Base-by-base conservation (phyloP, 1,284 basidiomycete species). In the Thelephora terrestris region DNA sequence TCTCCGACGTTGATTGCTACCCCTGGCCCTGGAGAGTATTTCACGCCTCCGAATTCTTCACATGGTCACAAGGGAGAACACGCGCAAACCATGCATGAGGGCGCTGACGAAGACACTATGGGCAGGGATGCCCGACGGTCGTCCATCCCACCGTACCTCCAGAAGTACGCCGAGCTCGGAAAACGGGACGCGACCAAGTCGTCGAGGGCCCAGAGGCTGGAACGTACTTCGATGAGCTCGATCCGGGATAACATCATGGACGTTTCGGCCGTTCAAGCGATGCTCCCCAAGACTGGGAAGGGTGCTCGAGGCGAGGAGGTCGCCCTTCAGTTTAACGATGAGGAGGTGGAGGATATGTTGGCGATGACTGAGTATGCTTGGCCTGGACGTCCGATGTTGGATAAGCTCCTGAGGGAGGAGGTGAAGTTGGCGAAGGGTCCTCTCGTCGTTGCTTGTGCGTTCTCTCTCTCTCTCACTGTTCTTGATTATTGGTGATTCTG, bases 351-450 rank as follows among this genome's bases (percentile, higher is more conserved):
- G 10, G 88, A 91, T 53, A 71, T 90, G 54, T 71, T 71, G 20
- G 59, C 78, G 16, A 69, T 91, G 36, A 73, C 83, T 7, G 88
- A 91, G 63, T 70, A 78, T 48, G 83, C 83, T 9, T 70, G 79
- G 39, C 75, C 78, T 1, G 90, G 90, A 0, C 79, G 81, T 57
- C 89, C 90, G n/a, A 81, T 76, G 55, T 61, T 90, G 43, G 75
- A 79, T 45, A 66, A 71, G 43, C 76, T 90, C 42, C 61, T 91
- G 16, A 70, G 71, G 12, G 81, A 85, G 48, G 88, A 90, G 61
- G 74, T 85, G 4, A 70, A 75, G 44, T 53, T 56, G 6, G 71
- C 81, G 4, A 61, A 69, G 53, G 85, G 83, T 5, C 65, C 75
- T 9, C 61, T 85, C 42, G 68, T 83, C 39, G 85, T 89, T 45